A percentile compares a stretch with the other conserved stretches of the same genome.
phyloP scores from a whole-genome alignment of 805 yeast genomes.

The Priceomyces fermenticarens region DNA sequence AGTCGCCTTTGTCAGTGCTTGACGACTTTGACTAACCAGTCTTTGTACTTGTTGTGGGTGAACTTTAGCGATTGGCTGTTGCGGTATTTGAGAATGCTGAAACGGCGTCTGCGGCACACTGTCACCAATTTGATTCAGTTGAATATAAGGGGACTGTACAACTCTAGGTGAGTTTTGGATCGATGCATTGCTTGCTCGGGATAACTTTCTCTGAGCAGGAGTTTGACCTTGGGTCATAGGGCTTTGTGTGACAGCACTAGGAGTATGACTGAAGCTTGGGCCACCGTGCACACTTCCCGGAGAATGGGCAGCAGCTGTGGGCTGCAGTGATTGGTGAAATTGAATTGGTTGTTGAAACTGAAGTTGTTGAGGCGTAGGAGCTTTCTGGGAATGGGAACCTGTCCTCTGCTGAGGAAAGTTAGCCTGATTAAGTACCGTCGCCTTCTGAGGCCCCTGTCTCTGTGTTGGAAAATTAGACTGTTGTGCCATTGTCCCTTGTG shows the following conservation, averaged over 20 bases:
- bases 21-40: neutral
- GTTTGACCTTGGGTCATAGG: conserved; percentile 20
- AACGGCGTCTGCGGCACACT: conserved; percentile 13
- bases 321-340: conserved; percentile 5
- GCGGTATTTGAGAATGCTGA: conserved; percentile 6
- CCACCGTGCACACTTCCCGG: conserved; percentile 2
- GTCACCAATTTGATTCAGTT: conserved; percentile 13
- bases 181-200: conserved; percentile 24
- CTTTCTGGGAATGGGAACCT: conserved; percentile 6
- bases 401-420: conserved; percentile 8
- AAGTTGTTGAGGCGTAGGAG: conserved; percentile 6
- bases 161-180: conserved; percentile 30
- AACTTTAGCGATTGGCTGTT: conserved; percentile 5
- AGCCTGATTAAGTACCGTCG: too few species aligned
- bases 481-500: too few species aligned
- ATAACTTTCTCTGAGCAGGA: conserved; percentile 25
- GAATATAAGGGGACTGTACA: conserved; percentile 29
- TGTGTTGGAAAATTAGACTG: too few species aligned
- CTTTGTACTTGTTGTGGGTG: conserved; percentile 2
- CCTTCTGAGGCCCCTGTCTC: too few species aligned
- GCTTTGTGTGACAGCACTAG: conserved; percentile 27
- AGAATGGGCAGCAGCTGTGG: conserved; percentile 7
- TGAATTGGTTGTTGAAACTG: conserved; percentile 8
- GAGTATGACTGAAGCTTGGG: conserved; percentile 17
- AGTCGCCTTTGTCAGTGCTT: neutral